Base-by-base conservation (phyloP, 371 early-diverging fungal genomes). In the Rhizopus arrhizus region DNA sequence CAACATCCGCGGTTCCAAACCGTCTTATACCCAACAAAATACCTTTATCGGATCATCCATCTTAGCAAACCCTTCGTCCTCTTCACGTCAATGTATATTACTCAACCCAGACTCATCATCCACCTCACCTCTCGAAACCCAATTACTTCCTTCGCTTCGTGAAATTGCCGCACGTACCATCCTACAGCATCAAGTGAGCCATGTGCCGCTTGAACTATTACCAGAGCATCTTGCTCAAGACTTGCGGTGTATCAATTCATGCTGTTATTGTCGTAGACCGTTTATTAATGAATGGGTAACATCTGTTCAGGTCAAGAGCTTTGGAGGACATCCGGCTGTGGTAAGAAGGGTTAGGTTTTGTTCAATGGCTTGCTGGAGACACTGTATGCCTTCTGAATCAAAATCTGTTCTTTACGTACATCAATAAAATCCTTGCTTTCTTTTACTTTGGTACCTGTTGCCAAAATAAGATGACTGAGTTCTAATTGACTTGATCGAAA, bases 221-320 rank as follows among this genome's bases (percentile, higher is more conserved):
- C 81, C 84, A 6, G 41, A 45, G 0, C 77, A 78, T 56, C 36
- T 84, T 13, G 80, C 74, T 3, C 62, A 80, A 41, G 75, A 84
- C 38, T 61, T 83, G 4, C 61, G 57, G 33, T 66, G 51, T 43
- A 29, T 12, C 48, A 51, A 79, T 5, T 63, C 73, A 0, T 87
- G 87, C 59, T 73, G 66, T 6, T 59, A 67, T 34, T 87, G 87
- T 42, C 74, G 76, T 6, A 57, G 68, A 6, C 79, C 85, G 0
- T 85, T 83, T 66, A 79, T 85, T 45, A 77, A 82, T 22, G 87
- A 87, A 62, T 85, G 85, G 85, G 72, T 87, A 3, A 80, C 84
- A 2, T 83, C 84, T 34, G 82, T 85, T 3, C 79, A 84, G 12
- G 81, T 85, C 56, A 84, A 83, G 64, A 76, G 82, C 35, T 85